phyloP scores from a whole-genome alignment of 176 grass and related monocot genomes.

The Zea luxurians region DNA sequence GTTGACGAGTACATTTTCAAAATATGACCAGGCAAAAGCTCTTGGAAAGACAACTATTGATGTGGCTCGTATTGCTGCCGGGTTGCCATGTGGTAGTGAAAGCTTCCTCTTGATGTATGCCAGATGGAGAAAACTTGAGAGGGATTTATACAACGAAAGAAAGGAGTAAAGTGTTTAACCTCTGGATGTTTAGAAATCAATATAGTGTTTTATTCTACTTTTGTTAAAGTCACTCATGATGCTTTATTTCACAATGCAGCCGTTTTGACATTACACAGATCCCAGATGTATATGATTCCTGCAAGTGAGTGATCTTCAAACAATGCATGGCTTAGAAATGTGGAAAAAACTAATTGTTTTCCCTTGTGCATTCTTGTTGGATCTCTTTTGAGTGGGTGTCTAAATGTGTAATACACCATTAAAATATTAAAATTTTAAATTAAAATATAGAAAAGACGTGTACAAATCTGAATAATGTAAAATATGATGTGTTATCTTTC shows the following conservation, averaged over 20 bases:
- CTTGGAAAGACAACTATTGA: constrained; percentile 96
- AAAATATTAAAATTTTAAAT: constrained; percentile 28
- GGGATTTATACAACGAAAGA: constrained; percentile 97
- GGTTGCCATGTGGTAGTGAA: constrained; percentile 97
- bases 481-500: constrained; percentile 1
- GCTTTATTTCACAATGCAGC: constrained; percentile 55
- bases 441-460: constrained; percentile 1
- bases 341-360: background rate
- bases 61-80: constrained; percentile 91
- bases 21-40: constrained; percentile 95
- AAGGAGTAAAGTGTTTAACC: constrained; percentile 63
- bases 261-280: constrained; percentile 98
- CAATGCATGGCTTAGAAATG: background rate
- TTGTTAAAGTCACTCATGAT: constrained; percentile 30
- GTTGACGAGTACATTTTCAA: constrained; percentile 63
- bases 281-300: constrained; percentile 98
- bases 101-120: constrained; percentile 98
- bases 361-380: constrained; percentile 5
- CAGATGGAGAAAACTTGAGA: constrained; percentile 95
- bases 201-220: constrained; percentile 5
- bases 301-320: constrained; percentile 77
- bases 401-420: constrained; percentile 23
- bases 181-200: constrained; percentile 22
- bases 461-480: constrained; percentile 8
- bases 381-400: constrained; percentile 9